A percentile compares a stretch with the other conserved stretches of the same genome.
Evolutionary conservation across 805 yeast species (phyloP).

Genomic region (Suhomyces faveliae): DNA sequence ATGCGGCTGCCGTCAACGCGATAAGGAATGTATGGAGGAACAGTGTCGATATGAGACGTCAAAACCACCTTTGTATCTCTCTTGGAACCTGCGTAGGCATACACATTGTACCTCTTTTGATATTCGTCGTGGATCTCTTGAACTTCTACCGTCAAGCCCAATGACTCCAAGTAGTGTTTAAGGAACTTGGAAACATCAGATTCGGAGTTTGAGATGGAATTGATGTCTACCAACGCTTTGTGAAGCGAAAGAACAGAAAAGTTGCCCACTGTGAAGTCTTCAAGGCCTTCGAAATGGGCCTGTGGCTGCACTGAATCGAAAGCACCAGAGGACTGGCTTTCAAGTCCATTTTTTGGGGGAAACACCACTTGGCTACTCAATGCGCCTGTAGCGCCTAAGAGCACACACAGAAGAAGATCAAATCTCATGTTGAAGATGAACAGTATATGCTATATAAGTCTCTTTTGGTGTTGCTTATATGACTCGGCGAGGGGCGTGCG

Average conservation of each 20-base stretch:
- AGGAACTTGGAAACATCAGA: conserved; percentile 39
- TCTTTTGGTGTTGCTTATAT: background rate
- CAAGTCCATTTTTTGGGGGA: background rate
- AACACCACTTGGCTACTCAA: background rate
- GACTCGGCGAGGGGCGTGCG: background rate
- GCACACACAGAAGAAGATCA: background rate
- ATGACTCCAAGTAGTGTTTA: conserved; percentile 32
- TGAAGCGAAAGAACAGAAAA: conserved; percentile 25
- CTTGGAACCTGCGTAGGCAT: conserved; percentile 50
- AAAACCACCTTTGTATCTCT: conserved; percentile 50
- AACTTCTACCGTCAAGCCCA: conserved; percentile 54
- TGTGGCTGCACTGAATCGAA: background rate
- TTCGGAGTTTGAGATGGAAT: conserved; percentile 27
- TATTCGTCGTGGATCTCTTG: conserved; percentile 28
- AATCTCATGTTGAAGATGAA: background rate
- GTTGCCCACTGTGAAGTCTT: conserved; percentile 11
- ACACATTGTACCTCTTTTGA: conserved; percentile 47
- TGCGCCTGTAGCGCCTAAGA: background rate
- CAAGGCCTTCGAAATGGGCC: conserved; percentile 3
- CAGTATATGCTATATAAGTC: background rate
- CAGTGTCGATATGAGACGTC: conserved; percentile 71
- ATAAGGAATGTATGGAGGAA: conserved; percentile 63
- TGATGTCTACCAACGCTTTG: conserved; percentile 23
- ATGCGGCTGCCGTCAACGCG: conserved; percentile 46
- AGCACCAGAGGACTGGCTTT: background rate